Evolutionary conservation across 768 basidiomycete species (phyloP), one percentile per base, ranked within the genome.

Genomic region (Auricularia cornea): DNA sequence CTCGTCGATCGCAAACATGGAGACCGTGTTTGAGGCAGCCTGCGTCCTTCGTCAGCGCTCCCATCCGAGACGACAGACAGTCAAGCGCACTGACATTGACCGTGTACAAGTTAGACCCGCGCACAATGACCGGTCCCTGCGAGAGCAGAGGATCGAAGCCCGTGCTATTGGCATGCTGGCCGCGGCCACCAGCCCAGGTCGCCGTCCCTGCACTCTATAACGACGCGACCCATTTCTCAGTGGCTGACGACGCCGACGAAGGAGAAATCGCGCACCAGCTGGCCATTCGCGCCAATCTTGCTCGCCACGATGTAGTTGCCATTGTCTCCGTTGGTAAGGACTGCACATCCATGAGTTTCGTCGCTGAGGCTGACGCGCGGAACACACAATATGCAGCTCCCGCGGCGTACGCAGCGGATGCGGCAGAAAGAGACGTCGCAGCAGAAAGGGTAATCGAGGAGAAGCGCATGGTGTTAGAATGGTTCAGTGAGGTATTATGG

Each of bases 241-340:
- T 28, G 23, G 38, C n/a, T 28, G 12, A n/a, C 18, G 2, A 32
- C 14, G 16, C 30, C 23, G 54, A 57, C 18, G 11, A 14, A 26
- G 20, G 11, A 20, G 12, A 18, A n/a, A n/a, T n/a, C n/a, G 14
- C 26, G 16, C 10, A 35, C 44, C 73, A 64, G 35, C 59, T 44
- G 76, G 8, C 81, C 81, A 64, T 80, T 74, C 20, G 68, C 48
- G 20, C 72, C 75, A 59, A 83, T 77, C 40, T 74, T 71, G 18
- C 77, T 75, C 2, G 80, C 73, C 28, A 83, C 72, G 40, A 83
- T 67, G 63, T 74, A 75, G 70, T 83, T 82, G 20, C 78, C 79
- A 38, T 67, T 66, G 6, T 78, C 76, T 59, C 81, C 79, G 66
- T 83, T 83, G 12, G 81, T 80, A 29, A 82, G 77, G 69, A 82